Conservation (phyloP, 352 stramenopile genomes). For the Thalassiosira ordinaria region DNA sequence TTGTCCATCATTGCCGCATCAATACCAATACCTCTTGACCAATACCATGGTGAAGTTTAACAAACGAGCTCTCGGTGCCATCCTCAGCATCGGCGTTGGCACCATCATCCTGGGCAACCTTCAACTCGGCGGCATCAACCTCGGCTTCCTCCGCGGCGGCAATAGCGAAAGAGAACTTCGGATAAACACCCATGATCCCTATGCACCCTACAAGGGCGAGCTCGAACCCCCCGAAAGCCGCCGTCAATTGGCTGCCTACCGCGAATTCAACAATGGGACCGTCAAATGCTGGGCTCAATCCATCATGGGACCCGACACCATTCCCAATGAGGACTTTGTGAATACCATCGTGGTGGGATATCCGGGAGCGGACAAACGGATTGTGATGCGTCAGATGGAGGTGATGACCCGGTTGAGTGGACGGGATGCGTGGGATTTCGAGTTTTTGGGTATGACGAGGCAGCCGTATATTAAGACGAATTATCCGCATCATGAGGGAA, state of each 20-base stretch:
- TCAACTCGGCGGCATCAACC: no score
- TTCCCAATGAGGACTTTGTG: background rate
- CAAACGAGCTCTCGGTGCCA: no score
- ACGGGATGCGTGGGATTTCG: background rate
- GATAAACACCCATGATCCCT: background rate
- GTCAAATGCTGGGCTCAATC: background rate
- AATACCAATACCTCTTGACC: no score
- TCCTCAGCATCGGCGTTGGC: no score
- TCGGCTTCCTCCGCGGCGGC: no score
- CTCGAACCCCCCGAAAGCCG: background rate
- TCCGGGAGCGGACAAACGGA: background rate
- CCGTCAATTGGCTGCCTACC: background rate
- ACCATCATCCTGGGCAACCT: background rate
- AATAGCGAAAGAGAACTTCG: background rate
- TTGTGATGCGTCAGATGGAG: background rate
- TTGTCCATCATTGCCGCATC: no score
- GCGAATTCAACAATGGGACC: background rate
- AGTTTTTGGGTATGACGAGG: background rate
- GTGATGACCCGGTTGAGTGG: background rate
- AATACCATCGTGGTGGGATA: conserved; percentile 7
- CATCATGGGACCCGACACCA: background rate
- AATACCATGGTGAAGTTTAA: no score
- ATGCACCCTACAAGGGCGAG: background rate
- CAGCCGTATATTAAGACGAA: background rate
- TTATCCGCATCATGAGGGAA: conserved; percentile 1